Base-by-base conservation (phyloP, 192 early-diverging fungal genomes). In the Podila horticola region DNA sequence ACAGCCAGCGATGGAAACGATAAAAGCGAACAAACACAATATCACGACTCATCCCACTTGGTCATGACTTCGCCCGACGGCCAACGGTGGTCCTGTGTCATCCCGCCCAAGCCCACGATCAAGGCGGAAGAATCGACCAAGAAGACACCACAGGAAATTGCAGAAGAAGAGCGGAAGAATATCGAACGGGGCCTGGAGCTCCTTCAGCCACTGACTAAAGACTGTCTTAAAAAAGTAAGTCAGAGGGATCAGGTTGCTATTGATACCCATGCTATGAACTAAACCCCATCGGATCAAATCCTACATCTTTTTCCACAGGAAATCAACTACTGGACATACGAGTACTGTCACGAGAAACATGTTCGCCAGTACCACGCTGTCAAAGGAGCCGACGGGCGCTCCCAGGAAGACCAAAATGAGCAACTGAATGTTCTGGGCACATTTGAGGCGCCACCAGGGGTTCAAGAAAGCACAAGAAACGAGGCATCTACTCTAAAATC, bases 281-380 rank as follows among this genome's bases (percentile, higher is more conserved):
- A 45, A 45, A 15, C 41, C 26, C 58, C 66, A 79, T 34, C 33
- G 58, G 30, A 41, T 33, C 19, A 49, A 33, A 24, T 45, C 24
- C 31, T 31, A 6, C 29, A 24, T 13, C 30, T 10, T 26, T 41
- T 38, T 36, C 9, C 4, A 58, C 66, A 85, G 84, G 52, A 2
- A 12, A 5, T 38, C 9, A 86, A 85, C 26, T 96, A 88, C 83
- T 97, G 94, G 93, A 89, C 89, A 0, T 97, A 96, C 73, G 93
- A 95, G 75, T 97, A 93, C 75, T 97, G 96, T 74, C 95, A 95
- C 82, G 72, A 79, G 55, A 72, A 52, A 24, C 51, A 19, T 3
- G 67, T 79, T 29, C 76, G 84, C 34, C 69, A 70, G 3, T 57
- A 79, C 6, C 67, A 74, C 19, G 84, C 84, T 63, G 67, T 84